Evolutionary conservation across 2,329 filamentous ascomycete species (phyloP), one percentile per base, ranked within the genome.

Genomic region (Fusarium abutilonis): DNA sequence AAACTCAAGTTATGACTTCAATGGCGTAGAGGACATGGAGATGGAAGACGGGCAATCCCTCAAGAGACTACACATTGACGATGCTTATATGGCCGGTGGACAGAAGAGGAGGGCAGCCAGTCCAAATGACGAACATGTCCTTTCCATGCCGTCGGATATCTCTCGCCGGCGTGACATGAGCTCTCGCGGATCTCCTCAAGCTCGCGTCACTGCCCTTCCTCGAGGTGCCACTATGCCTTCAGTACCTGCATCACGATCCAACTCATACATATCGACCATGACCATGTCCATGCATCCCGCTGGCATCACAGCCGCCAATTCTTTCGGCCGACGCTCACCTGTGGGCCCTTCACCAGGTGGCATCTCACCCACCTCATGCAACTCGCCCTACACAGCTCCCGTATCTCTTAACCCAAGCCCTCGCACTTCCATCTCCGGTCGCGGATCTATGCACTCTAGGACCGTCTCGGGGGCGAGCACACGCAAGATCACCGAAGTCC

Each of bases 71-170:
- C 79, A 80, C 17, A 77, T 83, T 17, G 82, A 85, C 42, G 83
- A 82, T 44, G 59, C 71, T 8, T 72, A 81, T 38, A 72, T 78
- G 3, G 69, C 73, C 4, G 67, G 67, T 9, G 82, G 83, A 7
- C 80, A 80, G 57, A 87, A 87, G 73, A 79, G 84, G 42, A 78
- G 84, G 35, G 84, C 84, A 2, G 83, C 82, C 0, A 86, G 83
- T 23, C 83, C 84, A 1, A 81, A 77, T 3, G 82, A 82, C 10
- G 82, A 85, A 26, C 71, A 77, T 7, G 67, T 76, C 14, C 70
- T 79, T 28, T 56, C 75, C 3, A 73, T 75, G 28, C 76, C 79
- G 26, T 76, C 74, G 42, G 83, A 84, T 32, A 66, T 79, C 53
- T 66, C 80, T 38, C 79, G 82, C 53, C 80, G 83, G 47, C 79